Evolutionary conservation across 805 yeast genomes (phyloP), one percentile per base, ranked within the genome.

Genomic region (Ascoidea asiatica): DNA sequence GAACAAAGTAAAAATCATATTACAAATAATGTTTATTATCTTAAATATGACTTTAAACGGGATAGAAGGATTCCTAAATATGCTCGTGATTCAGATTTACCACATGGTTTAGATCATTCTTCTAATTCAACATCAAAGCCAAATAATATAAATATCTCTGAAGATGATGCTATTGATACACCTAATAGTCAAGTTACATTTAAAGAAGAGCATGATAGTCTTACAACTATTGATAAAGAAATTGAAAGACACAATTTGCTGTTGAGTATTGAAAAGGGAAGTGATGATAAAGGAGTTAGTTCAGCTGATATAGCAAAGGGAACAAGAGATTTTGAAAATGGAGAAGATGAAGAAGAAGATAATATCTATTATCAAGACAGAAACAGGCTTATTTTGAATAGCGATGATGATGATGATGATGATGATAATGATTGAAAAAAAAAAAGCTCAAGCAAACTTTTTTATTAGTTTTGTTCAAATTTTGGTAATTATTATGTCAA

Each of bases 1-100:
- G 45, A 41, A 19, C 33, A 39, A 21, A 49, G 43, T 13, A 37
- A 46, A 19, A 33, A 43, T 8, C 44, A 43, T 20, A 43, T 45
- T 18, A 41, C 41, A 5, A 43, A 39, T 15, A 49, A 49, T 36
- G 47, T 49, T 36, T 44, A 48, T 39, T 48, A 49, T 38, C 39
- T 49, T 21, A 43, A 45, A 33, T 45, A 47, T 38, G 47, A 47
- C 22, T 39, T 21, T 23, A 44, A 39, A 37, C 43, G 44, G 33
- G 52, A 49, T 38, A 47, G 37, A 18, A 40, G 52, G 35, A n/a
- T 49, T 5, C 52, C 52, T n/a, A 42, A 46, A 37, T 49, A 49
- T 38, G 38, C 44, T 17, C 40, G 52, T 21, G 37, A 40, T 33
- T 50, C 48, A 7, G 29, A 47, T 21, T n/a, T n/a, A n/a, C n/a